Base-by-base conservation (phyloP, 208 protist genomes). In the Tetramitus jugosus region DNA sequence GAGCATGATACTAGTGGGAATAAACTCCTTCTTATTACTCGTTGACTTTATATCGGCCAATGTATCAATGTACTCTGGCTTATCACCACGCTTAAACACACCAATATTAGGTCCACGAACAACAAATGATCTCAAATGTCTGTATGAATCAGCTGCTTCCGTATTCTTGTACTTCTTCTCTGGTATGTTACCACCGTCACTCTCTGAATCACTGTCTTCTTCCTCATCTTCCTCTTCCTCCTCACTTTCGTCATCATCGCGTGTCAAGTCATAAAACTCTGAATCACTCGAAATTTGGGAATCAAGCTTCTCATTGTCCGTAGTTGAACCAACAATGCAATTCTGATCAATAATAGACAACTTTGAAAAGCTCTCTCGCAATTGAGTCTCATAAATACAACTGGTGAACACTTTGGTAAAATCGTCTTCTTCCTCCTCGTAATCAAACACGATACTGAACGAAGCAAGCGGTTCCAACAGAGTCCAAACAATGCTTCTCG, bases 81-180 rank as follows among this genome's bases (percentile, higher is more conserved):
- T 40, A 6, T 71, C 40, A 33, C 29, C 40, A 26, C 39, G 26
- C 17, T 71, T 71, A 33, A 71, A 71, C 2, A 71, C 65, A 1
- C 65, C 65, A 49, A 71, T 49, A 14, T 45, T 14, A 33, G 4
- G 26, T 23, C 65, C 65, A 49, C 65, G 43, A n/a, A 71, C 39
- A 1, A 71, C 65, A 49, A 71, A 71, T 33, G 65, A 49, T 26
- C 65, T 42, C 8, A 35, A 35, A 3, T 29, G 3, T 49, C 14
- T 7, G 49, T 6, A 29, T 49, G 23, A 49, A 31, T 71, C 65
- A 4, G 49, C 7, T 40, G 49, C 35, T 2, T 49, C 43, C 20
- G 39, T 26, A 31, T 71, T 71, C 37, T n/a, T 71, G 39, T 49
- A 35, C 39, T 52, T 46, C 37, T 69, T 71, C 65, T n/a, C 35